These are phyloP conservation scores for Macroventuria anomochaeta DNA, from an alignment of 2,329 filamentous ascomycete genomes.

Conservation along the genomic window DNA sequence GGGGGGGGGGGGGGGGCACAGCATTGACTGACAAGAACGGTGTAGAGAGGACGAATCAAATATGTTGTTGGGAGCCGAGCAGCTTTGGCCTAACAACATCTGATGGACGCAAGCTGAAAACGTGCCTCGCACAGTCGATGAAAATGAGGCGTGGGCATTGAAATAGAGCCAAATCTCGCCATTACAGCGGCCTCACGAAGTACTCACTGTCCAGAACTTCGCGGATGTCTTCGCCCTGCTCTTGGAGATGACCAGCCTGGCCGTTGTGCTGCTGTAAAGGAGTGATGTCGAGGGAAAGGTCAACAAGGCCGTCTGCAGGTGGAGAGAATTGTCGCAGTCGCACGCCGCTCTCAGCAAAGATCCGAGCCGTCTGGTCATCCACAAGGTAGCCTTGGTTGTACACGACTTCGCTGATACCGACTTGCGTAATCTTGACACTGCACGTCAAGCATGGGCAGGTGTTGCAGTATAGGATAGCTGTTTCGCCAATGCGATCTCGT, in stretches of 20 bases:
- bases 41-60: too few relatives aligned
- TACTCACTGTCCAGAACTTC: slow-evolving; percentile 30
- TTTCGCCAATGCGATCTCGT: slow-evolving; percentile 83
- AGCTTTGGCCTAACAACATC: too few relatives aligned
- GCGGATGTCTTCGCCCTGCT: slow-evolving; percentile 27
- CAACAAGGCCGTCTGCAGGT: slow-evolving; percentile 40
- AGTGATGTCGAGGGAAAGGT: slow-evolving; percentile 29
- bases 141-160: too few relatives aligned
- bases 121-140: too few relatives aligned
- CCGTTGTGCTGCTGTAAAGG: neutral
- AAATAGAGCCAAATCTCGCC: neutral
- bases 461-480: slow-evolving; percentile 87
- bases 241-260: neutral
- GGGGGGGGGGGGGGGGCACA: too few relatives aligned
- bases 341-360: slow-evolving; percentile 85
- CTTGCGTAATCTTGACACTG: slow-evolving; percentile 97
- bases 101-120: too few relatives aligned
- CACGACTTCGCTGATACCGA: slow-evolving; percentile 94
- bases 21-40: too few relatives aligned
- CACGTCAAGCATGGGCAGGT: slow-evolving; percentile 97
- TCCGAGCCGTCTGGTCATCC: slow-evolving; percentile 78
- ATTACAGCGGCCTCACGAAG: slow-evolving; percentile 31
- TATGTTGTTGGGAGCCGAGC: too few relatives aligned
- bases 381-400: slow-evolving; percentile 95
- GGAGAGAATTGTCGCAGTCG: slow-evolving; percentile 86